Percentiles rank a stretch among this genome's conserved stretches.
Conservation (phyloP, 768 basidiomycete species). For the Lactarius quietus region DNA sequence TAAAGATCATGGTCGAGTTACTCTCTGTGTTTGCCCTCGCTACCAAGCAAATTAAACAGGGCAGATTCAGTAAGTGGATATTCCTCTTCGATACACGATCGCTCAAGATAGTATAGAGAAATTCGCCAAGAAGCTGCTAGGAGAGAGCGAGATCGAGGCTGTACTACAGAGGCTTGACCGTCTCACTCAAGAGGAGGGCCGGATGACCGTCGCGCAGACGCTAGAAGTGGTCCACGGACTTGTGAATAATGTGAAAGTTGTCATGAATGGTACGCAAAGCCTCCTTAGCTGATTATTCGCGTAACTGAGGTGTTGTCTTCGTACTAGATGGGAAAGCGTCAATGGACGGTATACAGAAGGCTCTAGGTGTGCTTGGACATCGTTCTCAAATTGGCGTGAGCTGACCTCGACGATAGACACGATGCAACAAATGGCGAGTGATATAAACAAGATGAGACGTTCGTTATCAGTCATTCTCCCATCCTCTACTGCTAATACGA, state of each 20-base stretch:
- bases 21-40: conserved; percentile 1
- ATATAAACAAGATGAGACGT: not conserved
- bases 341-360: not conserved
- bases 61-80: not conserved
- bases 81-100: too few relatives aligned
- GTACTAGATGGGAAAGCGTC: not conserved
- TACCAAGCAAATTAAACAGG: not conserved
- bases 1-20: conserved; percentile 6
- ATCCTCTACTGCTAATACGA: too few relatives aligned
- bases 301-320: not conserved
- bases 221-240: conserved; percentile 4
- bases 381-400: not conserved
- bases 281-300: fast-evolving
- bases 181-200: conserved; percentile 7
- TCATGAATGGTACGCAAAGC: conserved; percentile 1
- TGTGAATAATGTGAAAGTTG: not conserved
- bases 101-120: not conserved
- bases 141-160: conserved; percentile 3
- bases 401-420: not conserved
- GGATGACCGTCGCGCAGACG: not conserved
- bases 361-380: not conserved
- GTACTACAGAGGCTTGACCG: not conserved
- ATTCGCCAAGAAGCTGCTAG: not conserved
- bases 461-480: not conserved
- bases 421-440: not conserved